Conservation (phyloP, 169 alveolate genomes). For the Babesia divergens region DNA sequence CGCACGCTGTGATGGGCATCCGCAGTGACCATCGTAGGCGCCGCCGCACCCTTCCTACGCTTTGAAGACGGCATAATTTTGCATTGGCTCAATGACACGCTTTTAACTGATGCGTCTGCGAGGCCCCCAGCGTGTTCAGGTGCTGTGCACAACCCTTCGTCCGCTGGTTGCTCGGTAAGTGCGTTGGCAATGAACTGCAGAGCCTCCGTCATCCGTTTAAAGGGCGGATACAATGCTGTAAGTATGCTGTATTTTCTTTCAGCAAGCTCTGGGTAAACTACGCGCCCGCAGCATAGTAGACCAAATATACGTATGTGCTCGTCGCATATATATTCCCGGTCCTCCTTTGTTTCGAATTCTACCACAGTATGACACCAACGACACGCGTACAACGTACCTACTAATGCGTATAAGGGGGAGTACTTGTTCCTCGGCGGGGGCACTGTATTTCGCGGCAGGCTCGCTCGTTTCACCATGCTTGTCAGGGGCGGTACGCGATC, state of each 20-base stretch:
- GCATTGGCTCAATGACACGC: conserved; percentile 20
- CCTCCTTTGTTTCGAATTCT: conserved; percentile 50
- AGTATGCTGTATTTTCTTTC: conserved; percentile 47
- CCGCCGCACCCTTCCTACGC: conserved; percentile 21
- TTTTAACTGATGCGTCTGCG: neutral
- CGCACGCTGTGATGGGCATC: neutral
- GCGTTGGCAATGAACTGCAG: conserved; percentile 56
- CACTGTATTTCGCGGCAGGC: conserved; percentile 4
- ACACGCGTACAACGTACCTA: too few relatives aligned
- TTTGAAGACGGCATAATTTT: conserved; percentile 31
- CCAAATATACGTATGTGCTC: conserved; percentile 51
- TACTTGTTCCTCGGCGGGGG: conserved; percentile 58
- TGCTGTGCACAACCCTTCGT: neutral
- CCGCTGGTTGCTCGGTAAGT: conserved; percentile 29
- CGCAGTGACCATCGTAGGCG: conserved; percentile 37
- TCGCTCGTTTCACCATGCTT: conserved; percentile 7
- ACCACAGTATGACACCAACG: neutral
- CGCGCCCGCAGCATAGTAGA: conserved; percentile 44
- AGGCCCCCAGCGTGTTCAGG: neutral
- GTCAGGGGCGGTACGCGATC: conserved; percentile 62
- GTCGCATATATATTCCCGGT: conserved; percentile 35
- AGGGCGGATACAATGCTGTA: conserved; percentile 57
- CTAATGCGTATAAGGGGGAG: conserved; percentile 62
- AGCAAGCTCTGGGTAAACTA: conserved; percentile 61
- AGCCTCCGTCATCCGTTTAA: conserved; percentile 47